Evolutionary conservation across 2,329 filamentous ascomycete species (phyloP), one percentile per base, ranked within the genome.

Genomic region (Bimuria novae-zelandiae): DNA sequence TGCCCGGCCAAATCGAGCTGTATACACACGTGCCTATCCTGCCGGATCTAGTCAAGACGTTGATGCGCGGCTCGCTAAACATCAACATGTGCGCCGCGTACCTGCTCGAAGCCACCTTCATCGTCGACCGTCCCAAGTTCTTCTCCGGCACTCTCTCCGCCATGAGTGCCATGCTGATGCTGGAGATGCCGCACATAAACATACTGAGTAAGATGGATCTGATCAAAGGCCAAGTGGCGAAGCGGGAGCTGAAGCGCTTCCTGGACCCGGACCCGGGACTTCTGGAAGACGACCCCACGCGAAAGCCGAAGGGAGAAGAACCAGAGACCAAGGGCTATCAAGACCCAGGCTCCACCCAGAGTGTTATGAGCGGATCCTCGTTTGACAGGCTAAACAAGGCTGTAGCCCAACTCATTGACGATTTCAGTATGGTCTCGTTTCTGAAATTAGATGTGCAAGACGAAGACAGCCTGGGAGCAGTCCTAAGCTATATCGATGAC

Each of bases 101-200:
- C 75, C 84, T 99, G 27, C 87, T 99, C 59, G 94, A 99, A 75
- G 90, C 91, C 11, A 97, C 92, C 7, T 99, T 97, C 72, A 89
- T 97, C 66, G 85, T 97, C 57, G 94, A 99, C 76, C 88, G 91
- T 55, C 90, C 94, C 68, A 99, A 97, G 78, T 99, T 96, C 81
- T 97, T 99, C 75, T 88, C 94, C 0, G 94, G 94, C 11, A 96
- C 94, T 0, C 80, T 99, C 55, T 94, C 89, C 70, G 94, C 94
- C 60, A 97, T 99, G 94, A 95, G 90, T 68, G 92, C 94, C 60
- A 99, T 99, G 94, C 86, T 99, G 67, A 94, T 97, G 91, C 84
- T 99, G 58, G 94, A 97, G 76, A 86, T 97, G 60, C 94, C 94
- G 4, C 94, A 99, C 71, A 86, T 99, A 70, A 99, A 99, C 72